phyloP scores from a whole-genome alignment of 1,284 basidiomycete genomes.

The Rhodotorula sp. region DNA sequence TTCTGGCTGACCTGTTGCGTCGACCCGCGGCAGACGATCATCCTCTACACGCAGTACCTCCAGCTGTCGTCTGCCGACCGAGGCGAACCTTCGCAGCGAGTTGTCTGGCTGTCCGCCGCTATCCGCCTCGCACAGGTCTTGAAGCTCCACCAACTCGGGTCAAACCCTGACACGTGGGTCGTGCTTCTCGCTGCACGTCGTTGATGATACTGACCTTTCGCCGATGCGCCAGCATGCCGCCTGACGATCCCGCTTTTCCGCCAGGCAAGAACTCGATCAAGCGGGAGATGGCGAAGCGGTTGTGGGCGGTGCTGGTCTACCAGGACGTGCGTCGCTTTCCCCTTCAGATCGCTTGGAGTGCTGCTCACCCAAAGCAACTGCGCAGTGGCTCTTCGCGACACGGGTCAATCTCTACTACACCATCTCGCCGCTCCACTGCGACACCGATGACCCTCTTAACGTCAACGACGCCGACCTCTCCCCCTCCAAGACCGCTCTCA shows the following conservation, averaged over 20 bases:
- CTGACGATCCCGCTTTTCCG: slow-evolving; percentile 43
- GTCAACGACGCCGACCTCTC: slow-evolving; percentile 39
- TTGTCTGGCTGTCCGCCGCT: slow-evolving; percentile 39
- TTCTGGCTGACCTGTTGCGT: too few species aligned
- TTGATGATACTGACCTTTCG: rapidly evolving
- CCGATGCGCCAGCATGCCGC: slow-evolving; percentile 38
- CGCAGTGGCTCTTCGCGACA: slow-evolving; percentile 38
- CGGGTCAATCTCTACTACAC: slow-evolving; percentile 32
- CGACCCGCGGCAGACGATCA: slow-evolving; percentile 30
- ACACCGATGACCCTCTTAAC: slow-evolving; percentile 41
- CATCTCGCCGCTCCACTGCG: slow-evolving; percentile 36
- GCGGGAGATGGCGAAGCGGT: slow-evolving; percentile 41
- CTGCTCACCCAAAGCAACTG: background rate
- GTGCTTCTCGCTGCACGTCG: background rate
- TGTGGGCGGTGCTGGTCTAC: slow-evolving; percentile 42
- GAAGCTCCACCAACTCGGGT: slow-evolving; percentile 40
- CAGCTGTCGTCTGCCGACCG: slow-evolving; percentile 39
- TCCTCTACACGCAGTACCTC: slow-evolving; percentile 42
- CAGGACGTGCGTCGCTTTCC: slow-evolving; percentile 28
- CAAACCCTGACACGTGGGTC: slow-evolving; percentile 34
- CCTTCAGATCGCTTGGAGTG: rapidly evolving
- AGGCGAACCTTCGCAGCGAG: slow-evolving; percentile 39
- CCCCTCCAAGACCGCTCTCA: slow-evolving; percentile 23
- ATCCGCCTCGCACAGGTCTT: slow-evolving; percentile 41
- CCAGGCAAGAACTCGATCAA: slow-evolving; percentile 43